Base-by-base conservation (phyloP, 345 rosid genomes). In the Gossypium arboreum region DNA sequence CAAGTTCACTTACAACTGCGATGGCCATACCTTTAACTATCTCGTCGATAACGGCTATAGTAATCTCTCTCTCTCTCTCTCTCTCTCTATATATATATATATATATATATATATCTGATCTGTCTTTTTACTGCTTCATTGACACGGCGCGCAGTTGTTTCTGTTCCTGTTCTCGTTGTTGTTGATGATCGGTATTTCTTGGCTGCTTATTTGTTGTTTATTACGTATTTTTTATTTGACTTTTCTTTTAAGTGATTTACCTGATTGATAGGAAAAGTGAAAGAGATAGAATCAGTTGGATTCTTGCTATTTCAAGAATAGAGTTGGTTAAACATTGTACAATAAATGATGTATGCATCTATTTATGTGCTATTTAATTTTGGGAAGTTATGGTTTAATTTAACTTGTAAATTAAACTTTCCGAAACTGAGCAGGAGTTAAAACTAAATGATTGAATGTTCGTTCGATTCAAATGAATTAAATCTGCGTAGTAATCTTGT, bases 1-100 rank as follows among this genome's bases (percentile, higher is more conserved):
- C 80, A 88, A 86, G 84, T 88, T 88, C 79, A 88, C 92, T 16
- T 88, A 88, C 86, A 84, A 80, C 82, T 88, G 92, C 86, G 89
- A 86, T 60, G 89, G 86, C 15, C 92, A 88, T 76, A 88, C 92
- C 78, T 86, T 88, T 77, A 88, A 88, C 77, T 88, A 81, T 79
- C 92, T 84, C 81, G 87, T 85, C 13, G 88, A 88, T 68, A 73
- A 78, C 73, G 92, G 89, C 84, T 86, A 78, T 76, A 76, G 88
- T 84, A 67, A 72, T 43, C 65, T 24, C 27, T 44, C 3, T 0
- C 10, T 43, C 34, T 34, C 50, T 27, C 41, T 43, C 34, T 34
- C 50, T 27, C 41, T 25, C 41, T 29, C 2, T 0, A 4, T 43
- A 12, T 29, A 0, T 29, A 3, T 29, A 4, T 29, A 29, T 29